Evolutionary conservation across 1,284 basidiomycete species (phyloP).

Genomic region (Puccinia triticina): DNA sequence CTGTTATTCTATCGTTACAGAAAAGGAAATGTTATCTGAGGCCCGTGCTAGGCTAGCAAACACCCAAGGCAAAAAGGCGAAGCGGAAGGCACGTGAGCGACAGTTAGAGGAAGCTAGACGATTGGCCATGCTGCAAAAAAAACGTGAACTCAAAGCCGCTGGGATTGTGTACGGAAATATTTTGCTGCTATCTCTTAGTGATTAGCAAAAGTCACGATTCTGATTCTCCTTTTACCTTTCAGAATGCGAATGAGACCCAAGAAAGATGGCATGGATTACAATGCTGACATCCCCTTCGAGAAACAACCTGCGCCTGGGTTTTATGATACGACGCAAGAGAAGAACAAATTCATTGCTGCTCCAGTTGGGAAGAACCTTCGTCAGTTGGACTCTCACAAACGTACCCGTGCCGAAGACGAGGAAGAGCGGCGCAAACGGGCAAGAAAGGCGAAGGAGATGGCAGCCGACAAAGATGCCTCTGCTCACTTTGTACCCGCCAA

Average conservation of each 20-base stretch:
- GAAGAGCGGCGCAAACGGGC: conserved; percentile 82
- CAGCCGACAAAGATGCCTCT: conserved; percentile 63
- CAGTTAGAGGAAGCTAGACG: conserved; percentile 94
- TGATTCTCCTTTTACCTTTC: neutral
- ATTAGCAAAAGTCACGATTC: conserved; percentile 1
- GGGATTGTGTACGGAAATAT: conserved; percentile 78
- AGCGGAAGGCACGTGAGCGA: conserved; percentile 94
- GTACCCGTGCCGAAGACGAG: conserved; percentile 86
- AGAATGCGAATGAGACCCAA: conserved; percentile 76
- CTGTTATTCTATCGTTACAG: conserved; percentile 62
- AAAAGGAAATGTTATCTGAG: conserved; percentile 99
- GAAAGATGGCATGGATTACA: conserved; percentile 99
- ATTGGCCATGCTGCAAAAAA: conserved; percentile 94
- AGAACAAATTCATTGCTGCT: conserved; percentile 80
- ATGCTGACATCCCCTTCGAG: conserved; percentile 97
- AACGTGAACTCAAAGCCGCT: conserved; percentile 93
- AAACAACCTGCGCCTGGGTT: conserved; percentile 94
- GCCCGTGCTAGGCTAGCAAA: conserved; percentile 96
- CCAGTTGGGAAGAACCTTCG: conserved; percentile 89
- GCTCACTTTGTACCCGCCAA: conserved; percentile 88
- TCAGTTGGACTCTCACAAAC: conserved; percentile 79
- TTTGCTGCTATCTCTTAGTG: neutral
- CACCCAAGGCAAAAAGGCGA: conserved; percentile 99
- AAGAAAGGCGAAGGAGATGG: conserved; percentile 69
- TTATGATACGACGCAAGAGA: conserved; percentile 94